Conservation (phyloP, 192 early-diverging fungal species). For the Entomortierella parvispora region DNA sequence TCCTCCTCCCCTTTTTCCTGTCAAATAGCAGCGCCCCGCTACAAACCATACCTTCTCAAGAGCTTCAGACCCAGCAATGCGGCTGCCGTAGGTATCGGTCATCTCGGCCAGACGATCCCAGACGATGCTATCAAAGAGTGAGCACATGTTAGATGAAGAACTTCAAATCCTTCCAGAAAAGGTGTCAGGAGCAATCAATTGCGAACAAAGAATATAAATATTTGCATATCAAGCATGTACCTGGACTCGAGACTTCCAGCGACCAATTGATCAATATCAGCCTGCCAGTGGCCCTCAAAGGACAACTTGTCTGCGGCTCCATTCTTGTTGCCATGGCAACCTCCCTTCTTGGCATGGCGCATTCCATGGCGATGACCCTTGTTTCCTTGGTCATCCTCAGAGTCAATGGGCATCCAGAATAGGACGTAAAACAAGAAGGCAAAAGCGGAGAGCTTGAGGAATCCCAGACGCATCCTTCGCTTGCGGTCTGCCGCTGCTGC, state of each 20-base stretch:
- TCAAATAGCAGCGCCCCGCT: background rate
- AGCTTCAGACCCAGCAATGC: conserved; percentile 60
- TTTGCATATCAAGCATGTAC: background rate
- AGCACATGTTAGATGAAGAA: too few relatives aligned
- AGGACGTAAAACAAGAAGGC: conserved; percentile 10
- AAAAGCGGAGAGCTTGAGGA: conserved; percentile 19
- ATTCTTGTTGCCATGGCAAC: background rate
- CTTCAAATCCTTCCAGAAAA: too few relatives aligned
- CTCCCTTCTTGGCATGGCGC: background rate
- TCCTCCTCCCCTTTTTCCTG: too few relatives aligned
- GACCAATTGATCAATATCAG: conserved; percentile 24
- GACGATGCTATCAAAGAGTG: conserved; percentile 37
- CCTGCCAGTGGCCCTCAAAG: conserved; percentile 40
- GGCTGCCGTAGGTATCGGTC: conserved; percentile 67
- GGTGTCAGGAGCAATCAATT: background rate
- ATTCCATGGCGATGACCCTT: conserved; percentile 3
- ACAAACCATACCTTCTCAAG: conserved; percentile 53
- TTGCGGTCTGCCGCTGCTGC: background rate
- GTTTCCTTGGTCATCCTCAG: background rate
- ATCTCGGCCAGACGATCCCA: too few relatives aligned
- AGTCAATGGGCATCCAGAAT: background rate
- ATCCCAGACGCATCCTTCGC: background rate
- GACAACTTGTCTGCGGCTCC: conserved; percentile 15
- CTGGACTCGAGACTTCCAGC: conserved; percentile 51
- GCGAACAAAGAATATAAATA: background rate